Conservation (phyloP, 2,329 filamentous ascomycete species). For the Chrysoporthe austroafricana region DNA sequence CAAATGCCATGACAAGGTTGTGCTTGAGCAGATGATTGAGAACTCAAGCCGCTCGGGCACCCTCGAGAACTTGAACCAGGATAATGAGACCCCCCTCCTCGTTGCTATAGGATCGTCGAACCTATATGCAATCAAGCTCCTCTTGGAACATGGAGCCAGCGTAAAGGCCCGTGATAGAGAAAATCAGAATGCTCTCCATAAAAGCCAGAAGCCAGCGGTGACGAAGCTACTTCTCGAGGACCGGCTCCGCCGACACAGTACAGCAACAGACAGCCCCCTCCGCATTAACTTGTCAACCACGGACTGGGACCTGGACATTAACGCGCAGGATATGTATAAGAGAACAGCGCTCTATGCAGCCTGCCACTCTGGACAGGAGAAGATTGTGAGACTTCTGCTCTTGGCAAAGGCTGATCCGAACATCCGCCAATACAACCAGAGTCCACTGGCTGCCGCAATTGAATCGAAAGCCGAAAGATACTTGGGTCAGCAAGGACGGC, state of each 20-base stretch:
- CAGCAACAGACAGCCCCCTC: background rate
- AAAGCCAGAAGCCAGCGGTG: background rate
- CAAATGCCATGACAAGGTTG: background rate
- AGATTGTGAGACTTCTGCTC: slow-evolving; percentile 17
- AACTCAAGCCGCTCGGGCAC: slow-evolving; percentile 10
- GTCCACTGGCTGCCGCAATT: slow-evolving; percentile 11
- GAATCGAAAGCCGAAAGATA: slow-evolving; percentile 11
- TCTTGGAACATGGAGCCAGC: slow-evolving; percentile 16
- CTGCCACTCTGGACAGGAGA: slow-evolving; percentile 12
- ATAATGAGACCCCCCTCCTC: slow-evolving; percentile 19
- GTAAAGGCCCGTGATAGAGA: slow-evolving; percentile 11
- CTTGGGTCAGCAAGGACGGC: background rate
- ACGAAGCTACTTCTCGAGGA: slow-evolving; percentile 5
- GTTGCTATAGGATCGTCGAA: slow-evolving; percentile 11
- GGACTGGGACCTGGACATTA: slow-evolving; percentile 17
- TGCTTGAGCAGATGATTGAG: slow-evolving; percentile 23
- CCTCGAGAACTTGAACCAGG: slow-evolving; percentile 1
- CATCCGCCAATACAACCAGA: slow-evolving; percentile 2
- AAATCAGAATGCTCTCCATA: slow-evolving; percentile 15
- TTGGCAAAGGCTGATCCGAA: slow-evolving; percentile 18
- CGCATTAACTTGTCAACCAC: background rate
- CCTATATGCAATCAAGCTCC: background rate
- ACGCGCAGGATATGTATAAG: slow-evolving; percentile 20
- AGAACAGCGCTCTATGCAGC: slow-evolving; percentile 19
- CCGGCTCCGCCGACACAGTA: slow-evolving; percentile 9